A percentile compares a stretch with the other conserved stretches of the same genome.
Evolutionary conservation across 768 basidiomycete genomes (phyloP).

Genomic region (Boletales sp.): DNA sequence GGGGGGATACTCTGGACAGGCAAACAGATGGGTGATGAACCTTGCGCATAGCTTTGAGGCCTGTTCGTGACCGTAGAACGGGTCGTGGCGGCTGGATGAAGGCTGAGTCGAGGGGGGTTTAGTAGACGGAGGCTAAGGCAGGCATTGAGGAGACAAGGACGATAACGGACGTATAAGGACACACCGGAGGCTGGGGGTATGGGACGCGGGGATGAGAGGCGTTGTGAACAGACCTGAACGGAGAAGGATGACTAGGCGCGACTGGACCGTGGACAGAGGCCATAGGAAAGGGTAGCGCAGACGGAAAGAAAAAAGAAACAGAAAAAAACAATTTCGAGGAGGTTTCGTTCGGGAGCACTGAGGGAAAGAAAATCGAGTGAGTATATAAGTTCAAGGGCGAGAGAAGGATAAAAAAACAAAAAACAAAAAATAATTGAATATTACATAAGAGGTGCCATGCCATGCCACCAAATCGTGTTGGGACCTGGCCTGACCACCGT

Average conservation of each 20-base stretch:
- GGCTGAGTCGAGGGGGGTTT: slow-evolving; percentile 33
- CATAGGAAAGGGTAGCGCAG: slow-evolving; percentile 26
- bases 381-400: slow-evolving; percentile 22
- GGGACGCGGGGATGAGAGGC: slow-evolving; percentile 24
- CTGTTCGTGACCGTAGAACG: slow-evolving; percentile 61
- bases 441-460: slow-evolving; percentile 21
- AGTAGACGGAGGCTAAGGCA: slow-evolving; percentile 4
- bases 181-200: slow-evolving; percentile 27
- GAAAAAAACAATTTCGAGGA: neutral
- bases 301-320: neutral
- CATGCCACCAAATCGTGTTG: slow-evolving; percentile 23
- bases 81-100: slow-evolving; percentile 19
- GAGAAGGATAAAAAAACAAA: neutral
- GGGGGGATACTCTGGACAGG: slow-evolving; percentile 80
- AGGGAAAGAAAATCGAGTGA: slow-evolving; percentile 1
- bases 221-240: slow-evolving; percentile 15
- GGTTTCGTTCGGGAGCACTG: slow-evolving; percentile 19
- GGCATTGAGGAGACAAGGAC: neutral
- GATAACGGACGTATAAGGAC: neutral
- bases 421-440: neutral
- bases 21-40: slow-evolving; percentile 83
- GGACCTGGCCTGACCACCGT: slow-evolving; percentile 14
- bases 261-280: slow-evolving; percentile 32
- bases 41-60: slow-evolving; percentile 66
- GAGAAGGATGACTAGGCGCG: slow-evolving; percentile 25